Conservation (phyloP, 371 early-diverging fungal species). For the Lichtheimia hyalospora region DNA sequence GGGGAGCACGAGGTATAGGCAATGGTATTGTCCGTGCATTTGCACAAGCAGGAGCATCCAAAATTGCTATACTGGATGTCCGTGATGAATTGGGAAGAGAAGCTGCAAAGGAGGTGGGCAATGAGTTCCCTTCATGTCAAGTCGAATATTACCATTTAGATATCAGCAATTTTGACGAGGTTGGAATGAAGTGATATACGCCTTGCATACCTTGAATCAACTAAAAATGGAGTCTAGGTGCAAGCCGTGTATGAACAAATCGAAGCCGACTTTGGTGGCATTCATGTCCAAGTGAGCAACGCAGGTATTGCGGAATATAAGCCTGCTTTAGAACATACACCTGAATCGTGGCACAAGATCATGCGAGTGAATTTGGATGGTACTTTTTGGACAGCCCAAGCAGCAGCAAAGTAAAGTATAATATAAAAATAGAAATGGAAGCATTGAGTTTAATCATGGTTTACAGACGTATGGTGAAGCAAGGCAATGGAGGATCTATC, state of each 20-base stretch:
- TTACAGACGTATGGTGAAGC: slow-evolving; percentile 20
- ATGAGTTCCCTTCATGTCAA: slow-evolving; percentile 12
- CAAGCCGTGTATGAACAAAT: slow-evolving; percentile 18
- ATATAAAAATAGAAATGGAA: background rate
- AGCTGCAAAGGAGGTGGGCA: slow-evolving; percentile 5
- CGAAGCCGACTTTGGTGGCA: slow-evolving; percentile 19
- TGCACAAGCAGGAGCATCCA: slow-evolving; percentile 20
- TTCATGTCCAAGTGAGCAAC: slow-evolving; percentile 29
- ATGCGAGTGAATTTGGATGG: slow-evolving; percentile 31
- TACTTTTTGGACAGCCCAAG: slow-evolving; percentile 30
- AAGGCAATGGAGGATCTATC: slow-evolving; percentile 19
- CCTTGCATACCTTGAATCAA: no score
- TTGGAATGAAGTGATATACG: background rate
- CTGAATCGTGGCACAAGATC: slow-evolving; percentile 24
- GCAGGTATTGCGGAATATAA: slow-evolving; percentile 28
- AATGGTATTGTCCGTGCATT: slow-evolving; percentile 24
- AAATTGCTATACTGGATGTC: slow-evolving; percentile 22
- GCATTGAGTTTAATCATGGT: background rate
- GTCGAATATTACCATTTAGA: slow-evolving; percentile 26
- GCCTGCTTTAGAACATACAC: slow-evolving; percentile 22
- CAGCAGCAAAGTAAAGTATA: slow-evolving; percentile 23
- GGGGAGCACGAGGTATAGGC: slow-evolving; percentile 34
- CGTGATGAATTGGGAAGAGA: slow-evolving; percentile 22
- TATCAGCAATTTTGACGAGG: slow-evolving; percentile 24
- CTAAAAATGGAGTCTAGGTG: slow-evolving; percentile 7